Evolutionary conservation across 495 filamentous ascomycete genomes (phyloP).

Genomic region (Copromyces sp.): DNA sequence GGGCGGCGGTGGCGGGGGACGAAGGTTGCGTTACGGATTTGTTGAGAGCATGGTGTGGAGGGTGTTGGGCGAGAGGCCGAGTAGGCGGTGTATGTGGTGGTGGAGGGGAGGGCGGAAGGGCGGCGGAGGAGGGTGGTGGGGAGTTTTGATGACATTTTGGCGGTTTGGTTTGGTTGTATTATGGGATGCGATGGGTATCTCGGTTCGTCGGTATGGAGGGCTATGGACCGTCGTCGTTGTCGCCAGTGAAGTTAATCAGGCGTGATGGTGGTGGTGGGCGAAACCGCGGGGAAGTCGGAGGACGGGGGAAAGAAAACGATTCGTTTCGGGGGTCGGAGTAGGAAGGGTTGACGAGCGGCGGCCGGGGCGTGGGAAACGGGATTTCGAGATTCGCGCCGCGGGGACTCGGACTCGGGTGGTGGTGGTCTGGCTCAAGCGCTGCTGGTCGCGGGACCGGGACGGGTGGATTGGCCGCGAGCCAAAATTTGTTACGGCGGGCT

Average conservation of each 20-base stretch:
- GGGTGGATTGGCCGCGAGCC: background rate
- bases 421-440: background rate
- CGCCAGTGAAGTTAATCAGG: background rate
- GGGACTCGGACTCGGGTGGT: background rate
- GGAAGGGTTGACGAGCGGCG: background rate
- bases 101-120: slow-evolving; percentile 8
- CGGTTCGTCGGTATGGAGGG: background rate
- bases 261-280: background rate
- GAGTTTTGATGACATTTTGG: slow-evolving; percentile 22
- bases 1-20: slow-evolving; percentile 79
- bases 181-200: background rate
- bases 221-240: background rate
- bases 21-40: slow-evolving; percentile 74
- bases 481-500: background rate
- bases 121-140: slow-evolving; percentile 17
- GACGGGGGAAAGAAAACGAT: background rate
- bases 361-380: background rate
- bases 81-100: slow-evolving; percentile 1
- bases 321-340: background rate
- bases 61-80: slow-evolving; percentile 3
- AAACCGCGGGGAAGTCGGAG: background rate
- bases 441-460: background rate
- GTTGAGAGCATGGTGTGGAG: slow-evolving; percentile 11
- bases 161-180: background rate
- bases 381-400: background rate